Base-by-base conservation (phyloP, 2,329 filamentous ascomycete genomes). In the Tothia fuscella region DNA sequence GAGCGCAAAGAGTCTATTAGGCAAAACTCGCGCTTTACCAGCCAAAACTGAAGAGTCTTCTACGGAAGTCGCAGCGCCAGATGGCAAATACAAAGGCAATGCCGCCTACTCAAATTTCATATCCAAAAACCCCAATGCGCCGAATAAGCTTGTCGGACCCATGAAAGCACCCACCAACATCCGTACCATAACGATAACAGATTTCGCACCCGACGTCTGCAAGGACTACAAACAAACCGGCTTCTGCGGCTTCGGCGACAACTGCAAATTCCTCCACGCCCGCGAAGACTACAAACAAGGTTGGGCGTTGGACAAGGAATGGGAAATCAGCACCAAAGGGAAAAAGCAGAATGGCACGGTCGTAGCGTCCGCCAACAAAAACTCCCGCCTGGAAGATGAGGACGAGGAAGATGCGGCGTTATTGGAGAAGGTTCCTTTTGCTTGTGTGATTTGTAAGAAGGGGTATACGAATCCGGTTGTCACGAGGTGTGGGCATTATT, bases 401-500 rank as follows among this genome's bases (percentile, higher is more conserved):
- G 62, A 70, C 36, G 68, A 70, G 10, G 70, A 76, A 0, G 83
- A 89, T 38, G 76, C 82, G 33, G 78, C 76, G 16, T 63, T 89
- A 56, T 64, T 93, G 38, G 79, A 88, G 56, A 82, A 79, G 52
- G 93, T 94, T 17, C 88, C 88, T 0, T 94, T 94, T 56, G 83
- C 77, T 1, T 95, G 88, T 59, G 76, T 93, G 48, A 85, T 94
- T 47, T 95, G 88, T 68, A 78, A 80, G 52, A 73, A 77, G 28
- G 62, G 78, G 1, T 95, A 94, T 62, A 81, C 77, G 52, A 71
- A 75, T 44, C 89, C 91, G 0, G 74, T 96, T 10, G 67, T 89
- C 19, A 96, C 91, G 10, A 82, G 86, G 49, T 98, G 91, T 51
- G 83, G 86, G 0, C 91, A 98, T 59, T 96, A 96, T 60, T 96